phyloP scores from a whole-genome alignment of 2,329 filamentous ascomycete genomes.

The Penicillium decumbens region DNA sequence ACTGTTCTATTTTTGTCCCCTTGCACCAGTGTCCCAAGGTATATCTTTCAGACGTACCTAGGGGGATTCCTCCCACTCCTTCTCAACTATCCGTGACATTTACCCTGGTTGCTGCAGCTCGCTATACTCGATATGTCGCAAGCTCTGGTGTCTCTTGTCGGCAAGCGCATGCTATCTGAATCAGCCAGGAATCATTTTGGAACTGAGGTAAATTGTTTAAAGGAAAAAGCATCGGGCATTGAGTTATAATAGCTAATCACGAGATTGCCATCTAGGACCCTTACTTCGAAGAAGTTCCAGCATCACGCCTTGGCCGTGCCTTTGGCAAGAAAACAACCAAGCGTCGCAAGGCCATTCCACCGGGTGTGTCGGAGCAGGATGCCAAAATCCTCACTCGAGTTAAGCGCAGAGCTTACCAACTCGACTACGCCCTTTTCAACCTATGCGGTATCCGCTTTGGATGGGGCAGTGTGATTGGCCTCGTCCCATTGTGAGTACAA shows the following conservation, averaged over 20 bases:
- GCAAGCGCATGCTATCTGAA: constrained; percentile 35
- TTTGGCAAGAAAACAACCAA: constrained; percentile 71
- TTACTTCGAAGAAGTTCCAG: constrained; percentile 77
- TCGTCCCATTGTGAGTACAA: constrained; percentile 69
- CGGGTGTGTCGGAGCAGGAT: constrained; percentile 78
- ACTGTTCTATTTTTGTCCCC: constrained; percentile 7
- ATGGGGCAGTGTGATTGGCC: constrained; percentile 79
- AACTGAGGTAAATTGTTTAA: constrained; percentile 31
- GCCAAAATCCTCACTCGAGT: constrained; percentile 76
- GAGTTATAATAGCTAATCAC: constrained; percentile 1
- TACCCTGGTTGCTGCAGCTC: neutral
- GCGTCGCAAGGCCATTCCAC: constrained; percentile 76
- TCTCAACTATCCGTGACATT: neutral
- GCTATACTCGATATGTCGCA: constrained; percentile 24
- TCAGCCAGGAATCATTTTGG: constrained; percentile 41
- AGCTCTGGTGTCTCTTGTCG: constrained; percentile 26
- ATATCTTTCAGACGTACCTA: constrained; percentile 1
- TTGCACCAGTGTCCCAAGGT: constrained; percentile 1
- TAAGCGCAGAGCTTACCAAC: constrained; percentile 75
- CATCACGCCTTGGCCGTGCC: constrained; percentile 63
- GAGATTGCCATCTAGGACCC: constrained; percentile 61
- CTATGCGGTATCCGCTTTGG: constrained; percentile 79
- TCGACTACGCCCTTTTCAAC: constrained; percentile 81
- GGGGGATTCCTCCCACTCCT: neutral
- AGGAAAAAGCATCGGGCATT: neutral